Base-by-base conservation (phyloP, 768 basidiomycete genomes). In the Mycena alexandri region DNA sequence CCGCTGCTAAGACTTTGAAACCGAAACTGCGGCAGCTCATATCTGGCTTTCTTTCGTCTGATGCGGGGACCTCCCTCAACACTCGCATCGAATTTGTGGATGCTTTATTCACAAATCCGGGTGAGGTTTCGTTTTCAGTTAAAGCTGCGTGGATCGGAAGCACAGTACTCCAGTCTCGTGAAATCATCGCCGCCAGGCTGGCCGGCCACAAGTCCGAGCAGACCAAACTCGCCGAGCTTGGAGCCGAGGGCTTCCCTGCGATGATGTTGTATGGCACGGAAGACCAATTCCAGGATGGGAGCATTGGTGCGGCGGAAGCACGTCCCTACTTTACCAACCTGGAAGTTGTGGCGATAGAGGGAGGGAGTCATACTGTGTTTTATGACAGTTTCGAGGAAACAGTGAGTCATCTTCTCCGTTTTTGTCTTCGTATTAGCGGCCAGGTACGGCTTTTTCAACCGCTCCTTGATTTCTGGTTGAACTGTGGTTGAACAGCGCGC, bases 261-360 rank as follows among this genome's bases (percentile, higher is more conserved):
- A 65, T 71, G 70, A 41, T 68, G 19, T 10, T 71, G 11, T 68
- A 71, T 42, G 70, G 70, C 12, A 68, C 66, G 1, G 62, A 61
- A 25, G 70, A 71, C 36, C 21, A 44, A 22, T 2, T 68, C 29
- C 66, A 68, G 54, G 59, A 61, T 24, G 70, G 70, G 3, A 13
- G 24, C 10, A 44, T 71, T 12, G 70, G 34, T 22, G 55, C 60
- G 6, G 55, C 24, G 22, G 52, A 67, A 8, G 66, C 70, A 25
- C 55, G 64, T 17, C 58, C 42, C 2, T 36, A 68, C 57, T 71
- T 71, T 41, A 58, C 43, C 12, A 36, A 71, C 33, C 48, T 71
- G 24, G 66, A 63, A 53, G 70, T 60, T 34, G 63, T 29, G 8
- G 43, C 48, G 34, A 56, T 71, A 16, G 55, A 61, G 12, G 70